Conservation (phyloP, 2,329 filamentous ascomycete genomes). For the Lasiodiplodia theobromae region DNA sequence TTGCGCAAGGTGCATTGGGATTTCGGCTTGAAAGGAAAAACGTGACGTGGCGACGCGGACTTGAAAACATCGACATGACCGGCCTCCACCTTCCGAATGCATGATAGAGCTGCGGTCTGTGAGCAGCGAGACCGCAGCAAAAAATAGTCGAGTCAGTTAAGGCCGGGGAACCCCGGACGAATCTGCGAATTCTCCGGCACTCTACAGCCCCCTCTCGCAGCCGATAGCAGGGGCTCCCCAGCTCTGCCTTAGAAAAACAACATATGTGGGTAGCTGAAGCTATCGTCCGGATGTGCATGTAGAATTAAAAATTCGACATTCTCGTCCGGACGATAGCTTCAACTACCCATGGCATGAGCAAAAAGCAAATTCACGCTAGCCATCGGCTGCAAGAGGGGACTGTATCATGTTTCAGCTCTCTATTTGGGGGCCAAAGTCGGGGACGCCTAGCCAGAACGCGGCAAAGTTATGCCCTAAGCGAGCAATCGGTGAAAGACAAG, state of each 20-base stretch:
- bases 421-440: not conserved
- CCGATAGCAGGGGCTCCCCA: too few species aligned
- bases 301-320: too few species aligned
- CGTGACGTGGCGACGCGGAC: not conserved
- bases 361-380: too few species aligned
- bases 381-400: too few species aligned
- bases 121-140: not conserved
- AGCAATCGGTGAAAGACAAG: not conserved
- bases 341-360: too few species aligned
- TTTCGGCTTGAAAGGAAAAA: not conserved
- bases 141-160: not conserved
- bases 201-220: not conserved
- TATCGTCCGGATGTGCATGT: too few species aligned
- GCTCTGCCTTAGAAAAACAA: too few species aligned
- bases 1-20: not conserved
- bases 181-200: not conserved
- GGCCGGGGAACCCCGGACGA: not conserved
- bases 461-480: not conserved
- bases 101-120: not conserved
- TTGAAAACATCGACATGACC: not conserved
- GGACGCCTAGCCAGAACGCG: not conserved
- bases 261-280: too few species aligned
- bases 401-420: not conserved
- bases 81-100: not conserved
- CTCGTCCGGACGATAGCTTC: too few species aligned